These are phyloP conservation scores for Fusarium sp. DNA, from an alignment of 2,329 filamentous ascomycete species.

Conservation along the genomic window DNA sequence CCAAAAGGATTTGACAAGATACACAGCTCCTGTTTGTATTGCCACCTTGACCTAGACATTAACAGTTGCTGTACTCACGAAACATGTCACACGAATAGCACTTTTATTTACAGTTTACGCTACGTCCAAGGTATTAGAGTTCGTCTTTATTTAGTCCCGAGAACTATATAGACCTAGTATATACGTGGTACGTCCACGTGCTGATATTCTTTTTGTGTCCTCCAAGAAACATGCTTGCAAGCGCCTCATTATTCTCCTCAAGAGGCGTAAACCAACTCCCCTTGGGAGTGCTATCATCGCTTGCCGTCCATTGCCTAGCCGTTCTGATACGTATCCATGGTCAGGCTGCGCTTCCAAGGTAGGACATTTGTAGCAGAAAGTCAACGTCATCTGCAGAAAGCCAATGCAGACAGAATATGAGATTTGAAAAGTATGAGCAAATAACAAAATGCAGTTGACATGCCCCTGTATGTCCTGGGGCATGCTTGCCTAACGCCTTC, in stretches of 20 bases:
- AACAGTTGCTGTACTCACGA: background rate
- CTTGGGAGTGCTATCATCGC: background rate
- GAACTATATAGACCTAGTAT: conserved; percentile 14
- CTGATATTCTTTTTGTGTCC: conserved; percentile 5
- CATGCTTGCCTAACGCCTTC: conserved; percentile 32
- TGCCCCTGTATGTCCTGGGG: conserved; percentile 10
- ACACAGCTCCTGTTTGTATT: conserved; percentile 1
- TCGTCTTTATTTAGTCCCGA: conserved; percentile 12
- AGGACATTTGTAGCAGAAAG: conserved; percentile 10
- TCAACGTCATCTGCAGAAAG: conserved; percentile 5
- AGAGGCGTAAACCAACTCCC: conserved; percentile 1
- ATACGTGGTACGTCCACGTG: conserved; percentile 10
- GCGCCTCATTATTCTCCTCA: conserved; percentile 2
- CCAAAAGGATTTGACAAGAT: background rate
- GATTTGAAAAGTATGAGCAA: conserved; percentile 7
- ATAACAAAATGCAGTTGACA: conserved; percentile 16
- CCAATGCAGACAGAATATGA: conserved; percentile 2
- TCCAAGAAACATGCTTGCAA: conserved; percentile 5
- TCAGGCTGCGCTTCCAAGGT: background rate
- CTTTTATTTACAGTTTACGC: background rate
- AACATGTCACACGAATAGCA: background rate
- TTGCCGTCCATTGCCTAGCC: background rate
- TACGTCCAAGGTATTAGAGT: background rate
- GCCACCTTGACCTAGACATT: background rate
- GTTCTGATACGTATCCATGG: background rate